These are phyloP conservation scores for Curvularia lunata DNA, from an alignment of 2,329 filamentous ascomycete species.

Conservation along the genomic window DNA sequence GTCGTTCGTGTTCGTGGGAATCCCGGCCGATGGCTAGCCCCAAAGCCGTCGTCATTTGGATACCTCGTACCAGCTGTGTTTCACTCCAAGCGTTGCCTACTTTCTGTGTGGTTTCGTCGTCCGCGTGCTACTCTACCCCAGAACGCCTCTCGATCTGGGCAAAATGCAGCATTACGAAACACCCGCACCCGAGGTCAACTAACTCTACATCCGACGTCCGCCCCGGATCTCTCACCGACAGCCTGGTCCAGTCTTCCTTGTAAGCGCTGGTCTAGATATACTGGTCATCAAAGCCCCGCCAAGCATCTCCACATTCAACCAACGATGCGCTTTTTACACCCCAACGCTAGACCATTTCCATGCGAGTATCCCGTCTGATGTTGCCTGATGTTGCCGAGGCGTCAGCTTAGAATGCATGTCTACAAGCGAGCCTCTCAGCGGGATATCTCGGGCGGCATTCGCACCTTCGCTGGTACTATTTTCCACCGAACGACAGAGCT, in stretches of 20 bases:
- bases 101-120: slow-evolving; percentile 2
- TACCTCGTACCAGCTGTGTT: not conserved
- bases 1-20: slow-evolving; percentile 3
- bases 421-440: slow-evolving; percentile 20
- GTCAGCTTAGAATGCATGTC: slow-evolving; percentile 14
- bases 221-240: slow-evolving; percentile 7
- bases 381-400: slow-evolving; percentile 13
- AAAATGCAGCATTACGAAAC: slow-evolving; percentile 7
- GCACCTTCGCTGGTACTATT: slow-evolving; percentile 14
- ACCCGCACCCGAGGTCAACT: not conserved
- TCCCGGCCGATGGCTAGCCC: slow-evolving; percentile 10
- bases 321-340: slow-evolving; percentile 9
- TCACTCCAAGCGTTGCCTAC: slow-evolving; percentile 4
- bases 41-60: slow-evolving; percentile 9
- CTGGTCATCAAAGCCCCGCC: slow-evolving; percentile 11
- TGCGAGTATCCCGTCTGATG: slow-evolving; percentile 13
- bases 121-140: not conserved
- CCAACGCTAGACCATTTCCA: slow-evolving; percentile 18
- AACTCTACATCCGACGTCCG: slow-evolving; percentile 1
- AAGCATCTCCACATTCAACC: slow-evolving; percentile 17
- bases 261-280: slow-evolving; percentile 15
- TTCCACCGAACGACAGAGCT: slow-evolving; percentile 12
- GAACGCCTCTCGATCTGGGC: slow-evolving; percentile 1
- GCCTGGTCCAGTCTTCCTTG: slow-evolving; percentile 3
- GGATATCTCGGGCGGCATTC: slow-evolving; percentile 22